Base-by-base conservation (phyloP, 768 basidiomycete genomes). In the Gymnopilus junonius region DNA sequence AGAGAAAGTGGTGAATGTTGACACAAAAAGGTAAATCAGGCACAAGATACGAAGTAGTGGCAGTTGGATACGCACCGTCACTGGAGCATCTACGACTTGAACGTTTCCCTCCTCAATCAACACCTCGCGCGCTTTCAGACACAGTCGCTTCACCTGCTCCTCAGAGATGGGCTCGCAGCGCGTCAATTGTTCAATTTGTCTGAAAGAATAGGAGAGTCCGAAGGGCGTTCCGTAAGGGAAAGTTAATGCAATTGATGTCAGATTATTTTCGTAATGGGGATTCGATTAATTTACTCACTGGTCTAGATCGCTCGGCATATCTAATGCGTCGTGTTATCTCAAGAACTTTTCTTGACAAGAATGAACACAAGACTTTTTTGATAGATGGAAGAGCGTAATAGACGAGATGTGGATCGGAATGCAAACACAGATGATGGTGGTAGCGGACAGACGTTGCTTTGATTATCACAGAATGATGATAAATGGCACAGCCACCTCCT, bases 81-180 rank as follows among this genome's bases (percentile, higher is more conserved):
- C 95, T 14, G 97, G 97, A 46, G 95, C 90, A 79, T 98, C 96
- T 34, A 99, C 92, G 67, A 90, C 87, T 74, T 98, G 96, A 1
- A 99, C 95, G 74, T 99, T 99, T 2, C 92, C 97, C 77, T 99
- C 97, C 77, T 99, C 97, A 70, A 98, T 94, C 32, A 98, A 81
- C 60, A 98, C 96, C 79, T 99, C 97, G 61, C 95, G 86, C 25
- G 97, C 97, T 73, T 97, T 98, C 70, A 95, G 82, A 78, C 97
- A 99, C 8, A 99, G 84, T 68, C 92, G 85, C 74, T 97, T 98
- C 67, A 99, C 97, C 70, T 97, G 90, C 63, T 94, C 92, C 76
- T 99, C 97, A 27, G 95, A 93, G 70, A 99, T 96, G 61, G 92
- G 92, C 70, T 97, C 93, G 78, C 97, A 99, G 62, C 92, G 91